phyloP scores from a whole-genome alignment of 2,329 filamentous ascomycete species.

The Zymoseptoria pseudotritici region DNA sequence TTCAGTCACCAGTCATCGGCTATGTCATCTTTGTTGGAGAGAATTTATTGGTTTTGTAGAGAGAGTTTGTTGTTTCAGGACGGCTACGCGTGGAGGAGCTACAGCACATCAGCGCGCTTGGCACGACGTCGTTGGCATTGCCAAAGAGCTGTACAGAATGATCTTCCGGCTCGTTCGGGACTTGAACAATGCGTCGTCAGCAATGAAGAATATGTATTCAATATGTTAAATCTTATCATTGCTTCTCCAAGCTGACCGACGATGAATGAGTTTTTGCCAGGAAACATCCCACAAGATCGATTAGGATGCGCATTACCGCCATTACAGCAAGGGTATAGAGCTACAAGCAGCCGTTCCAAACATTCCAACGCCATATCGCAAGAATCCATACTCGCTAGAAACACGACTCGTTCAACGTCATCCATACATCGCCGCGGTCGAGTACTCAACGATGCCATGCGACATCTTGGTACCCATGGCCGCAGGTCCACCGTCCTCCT shows the following conservation, averaged over 20 bases:
- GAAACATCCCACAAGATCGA: background rate
- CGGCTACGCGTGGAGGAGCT: background rate
- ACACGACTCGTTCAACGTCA: background rate
- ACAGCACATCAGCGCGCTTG: background rate
- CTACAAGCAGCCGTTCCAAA: background rate
- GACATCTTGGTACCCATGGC: constrained; percentile 10
- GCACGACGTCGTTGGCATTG: background rate
- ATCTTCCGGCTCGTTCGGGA: background rate
- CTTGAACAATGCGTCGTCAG: background rate
- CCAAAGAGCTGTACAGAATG: background rate
- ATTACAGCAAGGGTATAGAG: constrained; percentile 9
- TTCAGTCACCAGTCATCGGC: background rate
- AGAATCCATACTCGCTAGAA: background rate
- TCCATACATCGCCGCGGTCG: constrained; percentile 1
- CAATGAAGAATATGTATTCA: background rate
- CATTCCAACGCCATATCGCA: background rate
- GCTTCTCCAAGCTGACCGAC: background rate
- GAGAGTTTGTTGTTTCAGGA: background rate
- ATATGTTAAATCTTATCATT: background rate
- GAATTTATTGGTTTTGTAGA: background rate
- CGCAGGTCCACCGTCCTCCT: constrained; percentile 15
- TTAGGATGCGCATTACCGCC: background rate
- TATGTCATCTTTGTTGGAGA: constrained; percentile 2
- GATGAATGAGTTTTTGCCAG: background rate
- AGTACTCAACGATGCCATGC: constrained; percentile 3